Percentiles rank a stretch among this genome's conserved stretches.
Evolutionary conservation across 257 asterid genomes (phyloP).

Genomic region (Rubia yunnanensis): DNA sequence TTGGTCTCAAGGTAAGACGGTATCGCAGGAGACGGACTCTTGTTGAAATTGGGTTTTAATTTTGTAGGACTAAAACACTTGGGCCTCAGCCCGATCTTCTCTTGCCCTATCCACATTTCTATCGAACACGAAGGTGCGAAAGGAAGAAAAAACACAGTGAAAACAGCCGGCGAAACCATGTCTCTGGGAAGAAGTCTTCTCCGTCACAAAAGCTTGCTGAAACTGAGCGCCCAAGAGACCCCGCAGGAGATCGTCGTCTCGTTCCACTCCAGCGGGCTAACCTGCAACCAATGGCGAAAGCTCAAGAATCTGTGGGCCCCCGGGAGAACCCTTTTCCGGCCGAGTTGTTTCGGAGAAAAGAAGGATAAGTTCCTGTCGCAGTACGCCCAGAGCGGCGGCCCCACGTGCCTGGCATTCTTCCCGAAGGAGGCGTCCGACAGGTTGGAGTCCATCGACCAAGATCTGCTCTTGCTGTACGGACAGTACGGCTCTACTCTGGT

Average conservation of each 20-base stretch:
- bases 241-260: conserved; percentile 3
- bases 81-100: neutral
- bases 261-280: conserved; percentile 5
- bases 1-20: too few relatives aligned
- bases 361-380: neutral
- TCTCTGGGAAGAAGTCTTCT: conserved; percentile 1
- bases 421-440: conserved; percentile 1
- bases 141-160: neutral
- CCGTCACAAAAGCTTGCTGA: conserved; percentile 1
- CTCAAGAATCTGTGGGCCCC: conserved; percentile 7
- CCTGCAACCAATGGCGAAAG: conserved; percentile 7
- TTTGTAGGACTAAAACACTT: too few relatives aligned
- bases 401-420: neutral
- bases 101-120: neutral
- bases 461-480: conserved; percentile 7
- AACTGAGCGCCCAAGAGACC: neutral
- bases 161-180: conserved; percentile 1
- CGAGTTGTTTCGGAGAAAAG: neutral
- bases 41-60: too few relatives aligned
- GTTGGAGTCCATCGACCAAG: conserved; percentile 7
- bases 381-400: neutral
- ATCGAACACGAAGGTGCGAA: neutral
- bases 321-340: conserved; percentile 3
- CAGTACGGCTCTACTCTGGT: conserved; percentile 3
- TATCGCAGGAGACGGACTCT: too few relatives aligned